phyloP scores from a whole-genome alignment of 345 rosid genomes.

The Pistacia vera region DNA sequence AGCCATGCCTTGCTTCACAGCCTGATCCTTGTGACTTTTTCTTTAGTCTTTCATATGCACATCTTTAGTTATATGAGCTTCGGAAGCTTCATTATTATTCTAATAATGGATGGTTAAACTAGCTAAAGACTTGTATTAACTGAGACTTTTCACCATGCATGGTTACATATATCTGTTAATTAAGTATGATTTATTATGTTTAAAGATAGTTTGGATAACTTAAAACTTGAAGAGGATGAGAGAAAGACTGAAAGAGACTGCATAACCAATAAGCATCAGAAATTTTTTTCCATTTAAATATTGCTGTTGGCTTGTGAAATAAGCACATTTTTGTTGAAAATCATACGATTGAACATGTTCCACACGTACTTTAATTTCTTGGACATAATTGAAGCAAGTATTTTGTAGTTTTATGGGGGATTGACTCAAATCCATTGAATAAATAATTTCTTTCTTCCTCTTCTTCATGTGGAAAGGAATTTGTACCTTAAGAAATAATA shows the following conservation, averaged over 20 bases:
- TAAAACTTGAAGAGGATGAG: neutral
- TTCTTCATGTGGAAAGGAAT: too few relatives aligned
- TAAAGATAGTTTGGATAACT: too few relatives aligned
- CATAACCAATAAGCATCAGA: neutral
- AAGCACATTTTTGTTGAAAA: too few relatives aligned
- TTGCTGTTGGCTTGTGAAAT: too few relatives aligned
- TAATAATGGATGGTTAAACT: too few relatives aligned
- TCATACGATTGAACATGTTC: neutral
- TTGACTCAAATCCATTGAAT: too few relatives aligned
- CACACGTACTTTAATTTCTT: neutral
- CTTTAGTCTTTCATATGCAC: neutral
- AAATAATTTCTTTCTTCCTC: too few relatives aligned
- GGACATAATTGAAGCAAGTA: neutral
- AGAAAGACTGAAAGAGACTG: neutral
- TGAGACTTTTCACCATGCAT: too few relatives aligned
- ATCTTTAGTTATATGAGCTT: neutral
- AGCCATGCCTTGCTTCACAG: neutral
- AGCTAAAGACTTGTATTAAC: too few relatives aligned
- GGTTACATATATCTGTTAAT: too few relatives aligned
- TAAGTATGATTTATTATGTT: too few relatives aligned
- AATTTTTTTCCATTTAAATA: neutral
- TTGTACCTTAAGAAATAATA: too few relatives aligned
- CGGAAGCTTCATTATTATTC: neutral
- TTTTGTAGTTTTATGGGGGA: neutral
- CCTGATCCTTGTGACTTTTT: neutral